Base-by-base conservation (phyloP, 495 filamentous ascomycete species). In the Penicillium manginii region DNA sequence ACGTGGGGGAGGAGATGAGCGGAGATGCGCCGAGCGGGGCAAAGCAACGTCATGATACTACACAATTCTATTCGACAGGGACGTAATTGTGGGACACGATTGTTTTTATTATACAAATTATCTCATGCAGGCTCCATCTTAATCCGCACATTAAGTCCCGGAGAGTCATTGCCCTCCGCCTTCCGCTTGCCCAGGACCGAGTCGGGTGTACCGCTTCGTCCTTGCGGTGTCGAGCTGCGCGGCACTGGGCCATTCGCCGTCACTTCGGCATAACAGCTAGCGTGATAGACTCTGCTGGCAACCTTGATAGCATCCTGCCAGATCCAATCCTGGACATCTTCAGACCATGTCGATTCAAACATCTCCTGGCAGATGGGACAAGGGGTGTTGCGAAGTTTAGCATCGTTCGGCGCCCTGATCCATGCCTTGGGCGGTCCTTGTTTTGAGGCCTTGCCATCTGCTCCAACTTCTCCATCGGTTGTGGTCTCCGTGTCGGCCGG, bases 341-440 rank as follows among this genome's bases (percentile, higher is more conserved):
- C 91, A 17, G 91, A 87, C 90, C 91, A 98, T 35, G 78, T 80
- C 58, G 85, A 92, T 72, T 94, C 88, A 56, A 98, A 96, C 61
- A 88, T 88, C 74, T 98, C 94, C 70, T 97, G 92, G 70, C 94
- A 98, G 62, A 98, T 94, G 32, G 91, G 90, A 64, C 94, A 98
- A 3, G 88, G 82, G 23, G 80, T 85, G 61, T 87, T 89, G 17
- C 86, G 83, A 32, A 89, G 74, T 4, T 81, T 78, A 21, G 88
- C 84, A 64, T 93, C 89, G 51, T 89, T 88, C 2, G 93, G 94
- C 8, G 92, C 93, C 9, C 86, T 84, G 23, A 98, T 86, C 71
- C 88, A 96, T 66, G 87, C 83, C 57, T 86, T 77, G 60, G 88
- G 84, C 2, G 87, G 82, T n/a, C 81, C 81, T 61, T 83, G 82